Base-by-base conservation (phyloP, 1,139 yeast genomes). In the Diutina pseudorugosa region DNA sequence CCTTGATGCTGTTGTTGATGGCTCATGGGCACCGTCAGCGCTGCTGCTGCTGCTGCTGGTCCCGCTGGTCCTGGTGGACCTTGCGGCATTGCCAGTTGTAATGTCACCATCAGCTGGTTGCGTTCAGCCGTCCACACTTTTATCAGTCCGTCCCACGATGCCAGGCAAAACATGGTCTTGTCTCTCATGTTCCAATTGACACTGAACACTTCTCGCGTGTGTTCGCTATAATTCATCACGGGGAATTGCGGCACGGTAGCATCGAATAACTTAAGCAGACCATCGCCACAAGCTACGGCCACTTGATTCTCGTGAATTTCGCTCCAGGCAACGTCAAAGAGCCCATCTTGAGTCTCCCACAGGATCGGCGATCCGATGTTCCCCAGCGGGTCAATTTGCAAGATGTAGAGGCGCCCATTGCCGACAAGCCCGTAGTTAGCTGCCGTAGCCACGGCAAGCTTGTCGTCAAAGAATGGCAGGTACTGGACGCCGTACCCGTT, bases 341-440 rank as follows among this genome's bases (percentile, higher is more conserved):
- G 70, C 4, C 97, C 96, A 66, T 93, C 98, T 65, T 91, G 97
- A 1, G 98, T 91, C 56, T 90, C 91, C 73, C 89, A 91, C 16
- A 76, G 68, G 4, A 76, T 70, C 53, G 80, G 83, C 47, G 77
- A 77, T 5, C 62, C 61, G 21, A 88, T 76, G 20, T 63, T 63
- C 1, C 98, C 98, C 56, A 74, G 71, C 9, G 82, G 79, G 51
- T 77, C 80, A 52, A 93, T 85, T 52, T 80, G 80, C 41, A 91
- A 70, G 1, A 91, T 72, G 60, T 73, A 83, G 33, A 93, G 71
- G 57, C 88, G 76, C 3, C 98, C 98, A 65, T 93, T 93, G 2
- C 98, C 98, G 3, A 89, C 96, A 9, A 93, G 72, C 2, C 98
- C 98, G 66, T 84, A 93, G 67, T 93, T 93, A 41, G 98, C 89